phyloP scores from a whole-genome alignment of 768 basidiomycete genomes.

The Suillus clintonianus region DNA sequence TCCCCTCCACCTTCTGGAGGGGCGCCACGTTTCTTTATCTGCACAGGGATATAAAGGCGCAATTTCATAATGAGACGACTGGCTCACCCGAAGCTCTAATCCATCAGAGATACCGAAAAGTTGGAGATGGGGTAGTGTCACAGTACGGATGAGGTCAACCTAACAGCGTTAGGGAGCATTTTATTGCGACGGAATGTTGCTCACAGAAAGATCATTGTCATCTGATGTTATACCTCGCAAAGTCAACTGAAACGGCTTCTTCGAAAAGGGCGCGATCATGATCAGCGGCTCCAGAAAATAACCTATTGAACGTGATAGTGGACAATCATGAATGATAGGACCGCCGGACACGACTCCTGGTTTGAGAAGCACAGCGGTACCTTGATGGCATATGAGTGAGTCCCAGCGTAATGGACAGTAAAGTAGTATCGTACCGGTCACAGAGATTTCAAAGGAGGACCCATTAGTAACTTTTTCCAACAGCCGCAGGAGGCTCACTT shows the following conservation, averaged over 20 bases:
- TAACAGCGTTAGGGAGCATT: conserved; percentile 29
- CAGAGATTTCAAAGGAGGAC: conserved; percentile 91
- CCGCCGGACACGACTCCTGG: conserved; percentile 93
- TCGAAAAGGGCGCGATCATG: conserved; percentile 91
- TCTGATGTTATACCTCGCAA: conserved; percentile 92
- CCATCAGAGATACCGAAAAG: conserved; percentile 89
- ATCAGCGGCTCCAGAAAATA: conserved; percentile 93
- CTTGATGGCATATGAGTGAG: conserved; percentile 37
- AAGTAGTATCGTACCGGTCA: conserved; percentile 65
- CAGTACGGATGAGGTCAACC: conserved; percentile 89
- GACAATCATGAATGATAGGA: conserved; percentile 80
- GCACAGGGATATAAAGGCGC: background rate
- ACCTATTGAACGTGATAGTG: conserved; percentile 84
- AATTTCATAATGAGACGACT: background rate
- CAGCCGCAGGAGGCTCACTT: conserved; percentile 85
- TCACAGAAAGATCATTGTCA: conserved; percentile 86
- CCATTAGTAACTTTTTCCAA: conserved; percentile 94
- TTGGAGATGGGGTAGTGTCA: conserved; percentile 88
- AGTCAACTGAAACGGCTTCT: conserved; percentile 80
- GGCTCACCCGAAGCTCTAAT: conserved; percentile 77
- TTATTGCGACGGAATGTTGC: conserved; percentile 18
- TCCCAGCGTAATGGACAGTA: background rate
- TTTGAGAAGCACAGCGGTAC: conserved; percentile 89
- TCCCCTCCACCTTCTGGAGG: conserved; percentile 92
- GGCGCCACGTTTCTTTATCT: conserved; percentile 96